phyloP scores from a whole-genome alignment of 257 asterid species.

The Forsythia viridissima region DNA sequence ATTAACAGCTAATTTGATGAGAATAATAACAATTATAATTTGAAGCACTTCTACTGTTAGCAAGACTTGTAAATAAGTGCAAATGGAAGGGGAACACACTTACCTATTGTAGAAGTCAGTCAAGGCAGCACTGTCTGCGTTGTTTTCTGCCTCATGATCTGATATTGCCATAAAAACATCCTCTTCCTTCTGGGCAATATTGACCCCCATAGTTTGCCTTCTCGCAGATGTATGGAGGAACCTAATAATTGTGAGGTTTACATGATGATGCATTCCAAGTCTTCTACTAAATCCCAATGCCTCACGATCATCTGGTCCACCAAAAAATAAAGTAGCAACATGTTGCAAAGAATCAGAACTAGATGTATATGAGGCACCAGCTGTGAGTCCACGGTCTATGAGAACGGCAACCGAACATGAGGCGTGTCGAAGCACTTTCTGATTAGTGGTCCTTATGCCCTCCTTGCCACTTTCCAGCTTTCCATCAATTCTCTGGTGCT shows the following conservation, averaged over 20 bases:
- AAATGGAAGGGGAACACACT: background rate
- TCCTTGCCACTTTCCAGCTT: constrained; percentile 86
- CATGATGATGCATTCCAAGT: constrained; percentile 82
- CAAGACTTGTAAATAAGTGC: background rate
- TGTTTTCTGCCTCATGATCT: constrained; percentile 55
- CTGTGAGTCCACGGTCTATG: constrained; percentile 87
- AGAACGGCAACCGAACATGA: constrained; percentile 82
- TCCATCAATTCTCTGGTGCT: constrained; percentile 96
- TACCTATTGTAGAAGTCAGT: constrained; percentile 88
- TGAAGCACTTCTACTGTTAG: background rate
- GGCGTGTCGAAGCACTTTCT: constrained; percentile 80
- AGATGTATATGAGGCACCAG: constrained; percentile 42
- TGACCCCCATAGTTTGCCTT: constrained; percentile 49
- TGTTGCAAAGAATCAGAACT: constrained; percentile 71
- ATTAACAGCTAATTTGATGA: background rate
- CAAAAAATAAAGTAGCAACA: constrained; percentile 79
- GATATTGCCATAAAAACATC: constrained; percentile 72
- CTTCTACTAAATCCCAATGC: constrained; percentile 90
- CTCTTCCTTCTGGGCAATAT: constrained; percentile 56
- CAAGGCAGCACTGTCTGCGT: constrained; percentile 59
- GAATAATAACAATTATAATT: background rate
- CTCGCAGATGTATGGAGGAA: constrained; percentile 54
- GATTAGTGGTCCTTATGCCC: constrained; percentile 80
- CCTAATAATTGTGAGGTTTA: constrained; percentile 84
- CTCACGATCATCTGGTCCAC: constrained; percentile 96